Evolutionary conservation across 495 filamentous ascomycete genomes (phyloP).

Genomic region (Umbilicaria muhlenbergii): DNA sequence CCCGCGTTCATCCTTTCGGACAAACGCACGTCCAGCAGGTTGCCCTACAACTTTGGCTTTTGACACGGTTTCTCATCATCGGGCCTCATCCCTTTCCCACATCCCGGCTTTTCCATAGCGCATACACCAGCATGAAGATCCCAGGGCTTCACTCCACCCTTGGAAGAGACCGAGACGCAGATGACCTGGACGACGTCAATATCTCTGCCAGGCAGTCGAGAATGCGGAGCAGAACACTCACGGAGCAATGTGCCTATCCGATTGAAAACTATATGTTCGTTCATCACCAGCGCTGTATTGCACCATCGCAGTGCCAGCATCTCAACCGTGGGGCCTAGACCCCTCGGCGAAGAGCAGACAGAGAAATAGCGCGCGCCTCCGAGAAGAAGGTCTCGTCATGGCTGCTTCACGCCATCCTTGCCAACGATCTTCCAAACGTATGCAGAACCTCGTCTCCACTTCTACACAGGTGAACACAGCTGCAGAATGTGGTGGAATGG

Average conservation of each 20-base stretch:
- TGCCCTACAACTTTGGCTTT: slow-evolving; percentile 43
- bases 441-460: too few species aligned
- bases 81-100: slow-evolving; percentile 15
- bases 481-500: too few species aligned
- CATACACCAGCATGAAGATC: background rate
- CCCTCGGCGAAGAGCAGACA: background rate
- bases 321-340: too few species aligned
- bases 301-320: too few species aligned
- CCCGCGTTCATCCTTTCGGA: slow-evolving; percentile 3
- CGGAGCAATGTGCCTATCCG: slow-evolving; percentile 15
- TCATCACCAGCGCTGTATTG: slow-evolving; percentile 7
- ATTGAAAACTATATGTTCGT: slow-evolving; percentile 26
- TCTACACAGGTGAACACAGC: too few species aligned
- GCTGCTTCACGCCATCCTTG: slow-evolving; percentile 8
- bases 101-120: background rate
- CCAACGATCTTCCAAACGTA: background rate
- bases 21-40: slow-evolving; percentile 19
- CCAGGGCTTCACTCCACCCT: slow-evolving; percentile 1
- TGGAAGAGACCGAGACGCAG: background rate
- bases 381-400: slow-evolving; percentile 14
- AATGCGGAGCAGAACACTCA: background rate
- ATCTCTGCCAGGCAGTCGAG: background rate
- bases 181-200: background rate
- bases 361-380: slow-evolving; percentile 10
- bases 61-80: slow-evolving; percentile 32